Evolutionary conservation across 1,139 yeast genomes (phyloP), one percentile per base, ranked within the genome.

Genomic region (Magnusiomyces paraingens): DNA sequence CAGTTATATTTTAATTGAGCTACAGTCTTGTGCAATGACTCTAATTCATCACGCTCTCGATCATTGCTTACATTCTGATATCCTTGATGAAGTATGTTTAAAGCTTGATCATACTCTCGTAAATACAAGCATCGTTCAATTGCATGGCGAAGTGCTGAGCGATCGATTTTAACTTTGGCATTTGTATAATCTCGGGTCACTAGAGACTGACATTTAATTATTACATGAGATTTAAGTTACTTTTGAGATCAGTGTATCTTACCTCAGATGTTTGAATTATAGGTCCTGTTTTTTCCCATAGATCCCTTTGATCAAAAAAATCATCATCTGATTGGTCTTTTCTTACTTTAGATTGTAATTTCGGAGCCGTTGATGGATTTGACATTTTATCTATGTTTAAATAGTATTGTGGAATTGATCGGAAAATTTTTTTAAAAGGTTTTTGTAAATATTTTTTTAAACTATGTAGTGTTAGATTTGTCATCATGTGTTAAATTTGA

Each of bases 41-140:
- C 57, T 6, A 55, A 50, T 12, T 38, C 43, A 57, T 48, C 51
- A 61, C 64, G 20, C 48, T 47, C 43, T 45, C 58, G 15, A 54
- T 26, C 26, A 54, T 48, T 48, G 18, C 45, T 48, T 14, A 39
- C 15, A 15, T 39, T 39, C 2, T 26, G 14, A 56, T 15, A 51
- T 54, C 50, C 54, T 45, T 49, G 48, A 12, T 61, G 63, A 35
- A 67, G 55, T 6, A 68, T 56, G n/a, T 59, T 61, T 21, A 64
- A 52, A 0, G 67, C 70, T 49, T 53, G 51, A 15, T 51, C 41
- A 51, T 67, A 70, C 46, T 69, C 62, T 5, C 65, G 54, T 15
- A 59, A 49, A 55, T 59, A 70, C 53, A 62, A 67, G n/a, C 68
- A 70, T 29, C 69, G 57, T 52, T 70, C 73, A 3, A 69, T 70